Base-by-base conservation (phyloP, 805 yeast genomes). In the Nakazawaea ambrosiae region DNA sequence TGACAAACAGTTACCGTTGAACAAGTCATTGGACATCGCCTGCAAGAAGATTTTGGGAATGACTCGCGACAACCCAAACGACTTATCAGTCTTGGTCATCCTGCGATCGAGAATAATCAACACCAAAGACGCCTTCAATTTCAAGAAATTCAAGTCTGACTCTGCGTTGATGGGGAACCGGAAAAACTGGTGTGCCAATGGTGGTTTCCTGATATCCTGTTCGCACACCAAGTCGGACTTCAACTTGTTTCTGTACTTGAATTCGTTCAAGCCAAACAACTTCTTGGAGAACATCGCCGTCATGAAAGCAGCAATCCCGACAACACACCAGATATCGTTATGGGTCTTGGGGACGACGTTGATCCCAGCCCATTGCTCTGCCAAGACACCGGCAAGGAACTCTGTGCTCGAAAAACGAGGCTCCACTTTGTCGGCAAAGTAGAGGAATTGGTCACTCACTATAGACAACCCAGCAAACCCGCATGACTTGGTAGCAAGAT, bases 41-140 rank as follows among this genome's bases (percentile, higher is more conserved):
- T 92, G 97, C 25, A 92, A 60, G 45, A 90, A 86, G 19, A 92
- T 65, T 49, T 90, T 92, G 0, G 97, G 96, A 19, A 92, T 71
- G 0, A 87, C 97, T 45, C 98, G 75, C 3, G 89, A 77, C 42
- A 92, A 65, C 2, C 98, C 98, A 56, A 92, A 83, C 0, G 96
- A 83, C 45, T 89, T 81, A 54, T 94, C 97, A 1, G 97, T 87
- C 53, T 92, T 92, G 1, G 96, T 89, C 95, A 92, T 87, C 45
- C 98, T 68, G 33, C 85, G 73, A 53, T 92, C 97, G 20, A 92
- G 63, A 27, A 90, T 88, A 49, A 75, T 82, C 33, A 92, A 54
- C 1, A 92, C 89, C 36, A 89, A 63, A 0, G 97, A 96, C 0
- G 96, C 80, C 51, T 92, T 92, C 33, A 90, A 60, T 31, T 70